These are phyloP conservation scores for Coffea humblotiana DNA, from an alignment of 305 asterid genomes.

Conservation along the genomic window DNA sequence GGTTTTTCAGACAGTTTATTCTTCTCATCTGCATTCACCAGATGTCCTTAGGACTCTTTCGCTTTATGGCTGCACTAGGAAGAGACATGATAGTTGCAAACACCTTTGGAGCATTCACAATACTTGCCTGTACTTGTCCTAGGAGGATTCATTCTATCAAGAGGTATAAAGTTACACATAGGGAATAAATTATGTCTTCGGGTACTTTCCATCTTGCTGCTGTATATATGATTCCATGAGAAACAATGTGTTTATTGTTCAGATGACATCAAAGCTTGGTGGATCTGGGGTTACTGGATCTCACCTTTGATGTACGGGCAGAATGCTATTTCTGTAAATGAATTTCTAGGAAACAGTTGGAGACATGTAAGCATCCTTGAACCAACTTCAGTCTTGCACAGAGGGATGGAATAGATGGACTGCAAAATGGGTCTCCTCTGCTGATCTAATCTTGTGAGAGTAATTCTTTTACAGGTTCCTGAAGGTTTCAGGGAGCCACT, in stretches of 20 bases:
- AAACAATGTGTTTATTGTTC: conserved; percentile 2
- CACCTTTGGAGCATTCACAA: conserved; percentile 85
- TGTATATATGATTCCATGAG: too few species aligned
- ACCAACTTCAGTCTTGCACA: too few species aligned
- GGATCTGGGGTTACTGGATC: conserved; percentile 74
- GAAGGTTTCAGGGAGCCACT: conserved; percentile 62
- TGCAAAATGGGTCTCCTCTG: background rate
- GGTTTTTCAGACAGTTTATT: conserved; percentile 11
- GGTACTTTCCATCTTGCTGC: background rate
- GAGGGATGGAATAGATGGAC: background rate
- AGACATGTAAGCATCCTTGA: conserved; percentile 57
- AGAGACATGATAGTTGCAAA: conserved; percentile 82
- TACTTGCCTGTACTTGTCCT: conserved; percentile 67
- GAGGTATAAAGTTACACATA: conserved; percentile 44
- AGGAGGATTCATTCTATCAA: conserved; percentile 88
- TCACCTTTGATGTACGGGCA: conserved; percentile 79
- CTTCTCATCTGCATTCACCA: conserved; percentile 4
- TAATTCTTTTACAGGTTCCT: conserved; percentile 43
- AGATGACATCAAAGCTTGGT: conserved; percentile 69
- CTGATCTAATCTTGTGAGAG: too few species aligned
- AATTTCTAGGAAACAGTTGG: conserved; percentile 93
- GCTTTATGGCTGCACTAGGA: conserved; percentile 77
- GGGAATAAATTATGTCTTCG: too few species aligned
- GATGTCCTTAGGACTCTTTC: conserved; percentile 49
- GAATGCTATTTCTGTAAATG: conserved; percentile 63